phyloP scores from a whole-genome alignment of 2,329 filamentous ascomycete genomes.

The Clonostachys solani region DNA sequence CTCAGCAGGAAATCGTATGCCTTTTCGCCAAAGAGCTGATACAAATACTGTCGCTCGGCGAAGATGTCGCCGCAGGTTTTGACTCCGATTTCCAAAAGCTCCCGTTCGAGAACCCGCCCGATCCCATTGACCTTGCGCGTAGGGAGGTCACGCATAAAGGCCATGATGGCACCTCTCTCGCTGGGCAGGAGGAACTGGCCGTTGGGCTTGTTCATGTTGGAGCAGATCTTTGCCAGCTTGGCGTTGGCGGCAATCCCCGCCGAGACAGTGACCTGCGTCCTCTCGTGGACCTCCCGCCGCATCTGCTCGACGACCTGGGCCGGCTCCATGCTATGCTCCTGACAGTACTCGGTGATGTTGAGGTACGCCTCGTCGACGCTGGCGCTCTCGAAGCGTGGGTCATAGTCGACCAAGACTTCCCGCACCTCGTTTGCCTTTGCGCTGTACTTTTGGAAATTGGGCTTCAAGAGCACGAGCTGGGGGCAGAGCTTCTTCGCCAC shows the following conservation, averaged over 20 bases:
- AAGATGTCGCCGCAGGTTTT: slow-evolving; percentile 89
- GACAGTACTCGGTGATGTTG: slow-evolving; percentile 87
- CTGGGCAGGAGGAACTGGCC: slow-evolving; percentile 78
- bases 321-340: slow-evolving; percentile 60
- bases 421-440: slow-evolving; percentile 87
- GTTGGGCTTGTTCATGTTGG: slow-evolving; percentile 94
- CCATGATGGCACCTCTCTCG: slow-evolving; percentile 71
- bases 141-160: slow-evolving; percentile 79
- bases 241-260: slow-evolving; percentile 93
- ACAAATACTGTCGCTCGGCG: slow-evolving; percentile 65
- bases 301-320: slow-evolving; percentile 74
- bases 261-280: slow-evolving; percentile 81
- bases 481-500: slow-evolving; percentile 94
- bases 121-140: slow-evolving; percentile 92
- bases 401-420: slow-evolving; percentile 78
- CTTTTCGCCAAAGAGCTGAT: slow-evolving; percentile 85
- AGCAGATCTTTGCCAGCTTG: slow-evolving; percentile 91
- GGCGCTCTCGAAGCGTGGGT: slow-evolving; percentile 85
- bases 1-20: slow-evolving; percentile 81
- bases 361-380: slow-evolving; percentile 96
- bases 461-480: slow-evolving; percentile 72
- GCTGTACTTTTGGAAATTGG: slow-evolving; percentile 88
- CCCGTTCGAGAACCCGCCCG: slow-evolving; percentile 89
- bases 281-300: slow-evolving; percentile 69
- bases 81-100: slow-evolving; percentile 82